A percentile compares a stretch with the other conserved stretches of the same genome.
Conservation (phyloP, 768 basidiomycete species). For the Lactarius akahatsu region DNA sequence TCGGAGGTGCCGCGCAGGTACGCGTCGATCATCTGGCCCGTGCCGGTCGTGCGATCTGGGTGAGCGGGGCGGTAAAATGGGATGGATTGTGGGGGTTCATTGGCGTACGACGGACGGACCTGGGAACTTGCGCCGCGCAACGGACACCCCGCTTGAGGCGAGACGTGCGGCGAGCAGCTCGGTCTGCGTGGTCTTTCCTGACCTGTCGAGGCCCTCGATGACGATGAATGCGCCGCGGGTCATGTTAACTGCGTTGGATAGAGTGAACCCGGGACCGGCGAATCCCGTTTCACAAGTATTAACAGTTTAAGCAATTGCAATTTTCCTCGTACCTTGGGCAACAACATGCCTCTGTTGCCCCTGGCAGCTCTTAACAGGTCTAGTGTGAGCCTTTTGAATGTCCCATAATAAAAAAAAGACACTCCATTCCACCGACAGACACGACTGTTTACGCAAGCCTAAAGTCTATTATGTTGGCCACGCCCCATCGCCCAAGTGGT, state of each 20-base stretch:
- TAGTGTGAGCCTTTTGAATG: not conserved
- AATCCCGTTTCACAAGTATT: not conserved
- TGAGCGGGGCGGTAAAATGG: not conserved
- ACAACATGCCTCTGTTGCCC: not conserved
- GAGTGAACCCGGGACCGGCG: not conserved
- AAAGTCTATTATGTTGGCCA: constrained; percentile 8
- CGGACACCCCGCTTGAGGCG: constrained; percentile 44
- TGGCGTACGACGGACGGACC: constrained; percentile 58
- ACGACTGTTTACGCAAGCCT: constrained; percentile 15
- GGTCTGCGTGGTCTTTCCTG: constrained; percentile 92
- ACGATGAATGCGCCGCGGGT: constrained; percentile 81
- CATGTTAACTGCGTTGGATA: constrained; percentile 7
- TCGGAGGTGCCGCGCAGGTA: constrained; percentile 85
- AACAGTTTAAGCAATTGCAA: not conserved
- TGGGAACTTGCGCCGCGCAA: constrained; percentile 81
- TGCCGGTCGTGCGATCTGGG: constrained; percentile 85
- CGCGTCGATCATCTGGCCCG: constrained; percentile 89
- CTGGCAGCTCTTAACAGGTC: constrained; percentile 1
- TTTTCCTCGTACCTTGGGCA: not conserved
- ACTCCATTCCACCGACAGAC: not conserved
- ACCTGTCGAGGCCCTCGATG: constrained; percentile 92
- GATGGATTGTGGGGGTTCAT: not conserved
- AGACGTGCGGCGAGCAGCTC: constrained; percentile 57
- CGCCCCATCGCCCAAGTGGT: not conserved
- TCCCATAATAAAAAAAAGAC: not conserved